phyloP scores from a whole-genome alignment of 257 asterid genomes.

The Solanum sparsipilum region DNA sequence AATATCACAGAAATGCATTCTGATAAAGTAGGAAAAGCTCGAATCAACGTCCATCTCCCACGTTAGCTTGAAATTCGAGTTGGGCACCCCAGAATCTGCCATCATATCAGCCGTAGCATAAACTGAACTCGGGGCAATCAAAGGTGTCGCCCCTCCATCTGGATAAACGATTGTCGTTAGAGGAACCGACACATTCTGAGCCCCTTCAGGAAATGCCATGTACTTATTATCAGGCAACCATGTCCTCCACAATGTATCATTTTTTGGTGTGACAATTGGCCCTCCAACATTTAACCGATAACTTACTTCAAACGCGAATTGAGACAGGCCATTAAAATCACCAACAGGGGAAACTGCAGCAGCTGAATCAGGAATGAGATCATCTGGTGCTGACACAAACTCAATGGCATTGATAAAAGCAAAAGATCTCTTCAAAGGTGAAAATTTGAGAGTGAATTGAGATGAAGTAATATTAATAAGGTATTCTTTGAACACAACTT shows the following conservation, averaged over 20 bases:
- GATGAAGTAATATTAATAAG: conserved; percentile 54
- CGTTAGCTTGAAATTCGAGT: conserved; percentile 69
- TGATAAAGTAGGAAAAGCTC: conserved; percentile 57
- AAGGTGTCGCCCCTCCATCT: conserved; percentile 57
- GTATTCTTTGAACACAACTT: conserved; percentile 55
- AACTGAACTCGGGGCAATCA: conserved; percentile 54
- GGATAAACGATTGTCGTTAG: conserved; percentile 34
- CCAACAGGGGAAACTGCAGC: conserved; percentile 38
- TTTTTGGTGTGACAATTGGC: conserved; percentile 50
- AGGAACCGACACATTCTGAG: conserved; percentile 40
- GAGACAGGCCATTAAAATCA: conserved; percentile 33
- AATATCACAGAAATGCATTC: conserved; percentile 84
- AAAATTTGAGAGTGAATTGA: conserved; percentile 56
- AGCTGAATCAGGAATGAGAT: conserved; percentile 52
- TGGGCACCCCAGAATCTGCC: conserved; percentile 53
- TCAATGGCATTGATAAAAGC: conserved; percentile 84
- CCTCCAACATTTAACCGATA: conserved; percentile 77
- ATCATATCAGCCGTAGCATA: conserved; percentile 71
- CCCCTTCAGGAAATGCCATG: conserved; percentile 49
- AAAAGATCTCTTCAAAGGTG: conserved; percentile 55
- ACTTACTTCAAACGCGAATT: conserved; percentile 42
- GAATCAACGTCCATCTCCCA: conserved; percentile 78
- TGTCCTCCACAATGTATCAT: conserved; percentile 63
- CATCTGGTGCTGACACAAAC: conserved; percentile 72
- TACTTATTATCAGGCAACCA: conserved; percentile 47